phyloP scores from a whole-genome alignment of 805 yeast genomes.

The Saturnispora serradocipensis region DNA sequence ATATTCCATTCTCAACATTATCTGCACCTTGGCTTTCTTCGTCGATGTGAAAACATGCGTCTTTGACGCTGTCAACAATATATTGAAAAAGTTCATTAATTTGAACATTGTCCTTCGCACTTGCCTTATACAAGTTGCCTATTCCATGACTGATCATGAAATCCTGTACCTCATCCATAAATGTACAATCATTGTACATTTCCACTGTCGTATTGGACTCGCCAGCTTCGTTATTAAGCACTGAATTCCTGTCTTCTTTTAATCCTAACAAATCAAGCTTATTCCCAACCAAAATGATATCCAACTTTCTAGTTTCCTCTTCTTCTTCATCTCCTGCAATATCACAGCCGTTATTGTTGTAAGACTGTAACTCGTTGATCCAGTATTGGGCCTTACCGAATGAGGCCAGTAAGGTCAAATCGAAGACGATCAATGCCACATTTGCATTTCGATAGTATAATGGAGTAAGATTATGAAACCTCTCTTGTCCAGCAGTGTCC shows the following conservation, averaged over 20 bases:
- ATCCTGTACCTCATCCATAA: slow-evolving; percentile 16
- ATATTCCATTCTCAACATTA: slow-evolving; percentile 7
- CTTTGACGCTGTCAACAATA: slow-evolving; percentile 23
- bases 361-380: slow-evolving; percentile 64
- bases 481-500: slow-evolving; percentile 97
- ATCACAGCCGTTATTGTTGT: slow-evolving; percentile 1
- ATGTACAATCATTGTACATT: slow-evolving; percentile 15
- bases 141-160: slow-evolving; percentile 17
- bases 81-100: slow-evolving; percentile 37
- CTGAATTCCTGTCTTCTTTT: slow-evolving; percentile 11
- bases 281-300: slow-evolving; percentile 63
- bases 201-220: background rate
- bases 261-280: slow-evolving; percentile 52
- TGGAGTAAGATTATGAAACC: slow-evolving; percentile 75
- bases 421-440: slow-evolving; percentile 83
- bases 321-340: slow-evolving; percentile 18
- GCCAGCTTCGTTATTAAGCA: background rate
- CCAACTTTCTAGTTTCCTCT: slow-evolving; percentile 16
- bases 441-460: slow-evolving; percentile 77
- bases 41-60: slow-evolving; percentile 19
- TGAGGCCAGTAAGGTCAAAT: slow-evolving; percentile 45
- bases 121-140: slow-evolving; percentile 34
- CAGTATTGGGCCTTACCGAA: slow-evolving; percentile 75
- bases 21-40: slow-evolving; percentile 12
- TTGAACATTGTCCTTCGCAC: slow-evolving; percentile 67